phyloP scores from a whole-genome alignment of 23 red algal species.

The Gracilariopsis chorda region DNA sequence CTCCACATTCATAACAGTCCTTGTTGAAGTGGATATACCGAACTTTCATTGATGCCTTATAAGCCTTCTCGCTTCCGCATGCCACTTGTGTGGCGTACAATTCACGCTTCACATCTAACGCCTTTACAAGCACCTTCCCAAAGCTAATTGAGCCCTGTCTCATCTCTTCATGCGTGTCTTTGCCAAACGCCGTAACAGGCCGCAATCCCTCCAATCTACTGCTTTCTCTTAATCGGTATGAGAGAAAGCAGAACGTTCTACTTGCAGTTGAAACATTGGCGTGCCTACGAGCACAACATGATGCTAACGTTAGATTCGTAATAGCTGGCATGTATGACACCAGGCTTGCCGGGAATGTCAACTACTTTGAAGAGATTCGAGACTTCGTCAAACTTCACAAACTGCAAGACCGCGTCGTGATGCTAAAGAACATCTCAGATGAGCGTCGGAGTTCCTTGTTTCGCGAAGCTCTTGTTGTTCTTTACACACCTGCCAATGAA shows the following conservation, averaged over 20 bases:
- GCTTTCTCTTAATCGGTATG: slow-evolving; percentile 92
- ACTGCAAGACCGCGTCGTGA: neutral
- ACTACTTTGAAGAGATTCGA: slow-evolving; percentile 40
- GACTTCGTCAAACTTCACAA: neutral
- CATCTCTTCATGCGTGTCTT: slow-evolving; percentile 71
- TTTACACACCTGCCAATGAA: slow-evolving; percentile 90
- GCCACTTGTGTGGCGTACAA: slow-evolving; percentile 75
- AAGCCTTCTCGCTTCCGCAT: slow-evolving; percentile 40
- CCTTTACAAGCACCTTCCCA: slow-evolving; percentile 64
- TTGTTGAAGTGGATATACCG: slow-evolving; percentile 51
- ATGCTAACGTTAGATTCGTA: slow-evolving; percentile 29
- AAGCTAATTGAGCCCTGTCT: slow-evolving; percentile 26
- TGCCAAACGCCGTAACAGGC: neutral
- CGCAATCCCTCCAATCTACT: neutral
- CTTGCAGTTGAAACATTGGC: slow-evolving; percentile 70
- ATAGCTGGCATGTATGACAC: slow-evolving; percentile 88
- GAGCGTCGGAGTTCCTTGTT: slow-evolving; percentile 36
- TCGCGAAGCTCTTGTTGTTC: slow-evolving; percentile 27
- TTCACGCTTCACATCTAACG: slow-evolving; percentile 70
- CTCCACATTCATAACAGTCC: slow-evolving; percentile 4
- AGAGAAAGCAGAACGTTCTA: slow-evolving; percentile 87
- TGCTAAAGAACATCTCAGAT: slow-evolving; percentile 78
- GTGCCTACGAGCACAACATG: neutral
- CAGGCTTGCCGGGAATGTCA: slow-evolving; percentile 80
- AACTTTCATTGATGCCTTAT: slow-evolving; percentile 54